These are phyloP conservation scores for Aspergillus campestris DNA, from an alignment of 495 filamentous ascomycete genomes.

Conservation along the genomic window DNA sequence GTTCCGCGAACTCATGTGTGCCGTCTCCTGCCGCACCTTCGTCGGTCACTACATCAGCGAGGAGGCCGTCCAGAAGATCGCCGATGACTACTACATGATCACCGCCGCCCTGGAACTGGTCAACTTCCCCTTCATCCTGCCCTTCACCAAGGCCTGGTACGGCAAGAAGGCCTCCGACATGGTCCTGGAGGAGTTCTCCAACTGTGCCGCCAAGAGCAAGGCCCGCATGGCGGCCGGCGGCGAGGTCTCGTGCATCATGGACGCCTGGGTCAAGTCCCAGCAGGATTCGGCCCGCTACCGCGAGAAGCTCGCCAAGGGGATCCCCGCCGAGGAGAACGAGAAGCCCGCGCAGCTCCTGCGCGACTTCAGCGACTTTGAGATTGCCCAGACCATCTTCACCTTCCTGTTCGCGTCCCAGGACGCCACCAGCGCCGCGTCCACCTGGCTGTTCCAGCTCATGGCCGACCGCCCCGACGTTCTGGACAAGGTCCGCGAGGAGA, in stretches of 20 bases:
- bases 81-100: conserved; percentile 93
- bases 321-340: conserved; percentile 55
- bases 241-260: conserved; percentile 83
- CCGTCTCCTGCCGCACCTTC: conserved; percentile 90
- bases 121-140: conserved; percentile 97
- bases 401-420: conserved; percentile 98
- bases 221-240: conserved; percentile 88
- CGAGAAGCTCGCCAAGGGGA: conserved; percentile 61
- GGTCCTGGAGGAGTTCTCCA: conserved; percentile 82
- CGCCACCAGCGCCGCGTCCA: conserved; percentile 84
- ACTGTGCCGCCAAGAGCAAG: conserved; percentile 89
- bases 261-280: conserved; percentile 85
- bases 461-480: conserved; percentile 89
- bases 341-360: conserved; percentile 78
- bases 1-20: conserved; percentile 94
- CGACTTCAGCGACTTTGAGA: conserved; percentile 85
- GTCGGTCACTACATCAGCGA: conserved; percentile 93
- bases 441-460: conserved; percentile 92
- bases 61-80: conserved; percentile 84
- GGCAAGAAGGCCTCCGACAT: conserved; percentile 93
- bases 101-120: conserved; percentile 94
- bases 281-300: conserved; percentile 70
- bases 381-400: conserved; percentile 90
- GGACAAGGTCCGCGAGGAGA: conserved; percentile 88
- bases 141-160: conserved; percentile 94